These are phyloP conservation scores for Vinca minor DNA, from an alignment of 257 asterid species.

Conservation along the genomic window DNA sequence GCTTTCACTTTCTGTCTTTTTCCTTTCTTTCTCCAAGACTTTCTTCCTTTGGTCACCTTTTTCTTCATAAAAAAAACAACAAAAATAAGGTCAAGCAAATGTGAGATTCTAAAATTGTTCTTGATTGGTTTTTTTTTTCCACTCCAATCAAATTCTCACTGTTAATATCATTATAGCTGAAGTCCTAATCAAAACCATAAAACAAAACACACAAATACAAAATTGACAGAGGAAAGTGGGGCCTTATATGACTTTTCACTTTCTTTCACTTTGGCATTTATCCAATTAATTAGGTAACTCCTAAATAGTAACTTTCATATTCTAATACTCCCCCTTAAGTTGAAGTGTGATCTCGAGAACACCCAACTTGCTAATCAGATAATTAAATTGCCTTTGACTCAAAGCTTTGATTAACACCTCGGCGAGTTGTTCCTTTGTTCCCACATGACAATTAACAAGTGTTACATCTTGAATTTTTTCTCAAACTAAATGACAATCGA, in stretches of 20 bases:
- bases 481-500: too few relatives aligned
- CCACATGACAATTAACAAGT: too few relatives aligned
- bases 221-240: not conserved
- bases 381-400: too few relatives aligned
- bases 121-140: not conserved
- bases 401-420: too few relatives aligned
- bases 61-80: not conserved
- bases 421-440: too few relatives aligned
- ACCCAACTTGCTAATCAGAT: too few relatives aligned
- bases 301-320: too few relatives aligned
- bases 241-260: not conserved
- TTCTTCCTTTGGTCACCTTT: not conserved
- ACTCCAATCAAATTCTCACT: not conserved
- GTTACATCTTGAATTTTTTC: too few relatives aligned
- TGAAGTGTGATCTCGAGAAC: too few relatives aligned
- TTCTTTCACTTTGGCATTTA: not conserved
- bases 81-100: not conserved
- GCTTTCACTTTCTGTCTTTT: not conserved
- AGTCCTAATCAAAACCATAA: not conserved
- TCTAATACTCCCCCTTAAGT: too few relatives aligned
- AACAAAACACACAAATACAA: not conserved
- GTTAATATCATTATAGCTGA: not conserved
- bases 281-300: too few relatives aligned
- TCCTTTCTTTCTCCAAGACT: not conserved
- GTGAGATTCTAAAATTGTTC: conserved; percentile 2